phyloP scores from a whole-genome alignment of 768 basidiomycete genomes.

The Suillus paluster region DNA sequence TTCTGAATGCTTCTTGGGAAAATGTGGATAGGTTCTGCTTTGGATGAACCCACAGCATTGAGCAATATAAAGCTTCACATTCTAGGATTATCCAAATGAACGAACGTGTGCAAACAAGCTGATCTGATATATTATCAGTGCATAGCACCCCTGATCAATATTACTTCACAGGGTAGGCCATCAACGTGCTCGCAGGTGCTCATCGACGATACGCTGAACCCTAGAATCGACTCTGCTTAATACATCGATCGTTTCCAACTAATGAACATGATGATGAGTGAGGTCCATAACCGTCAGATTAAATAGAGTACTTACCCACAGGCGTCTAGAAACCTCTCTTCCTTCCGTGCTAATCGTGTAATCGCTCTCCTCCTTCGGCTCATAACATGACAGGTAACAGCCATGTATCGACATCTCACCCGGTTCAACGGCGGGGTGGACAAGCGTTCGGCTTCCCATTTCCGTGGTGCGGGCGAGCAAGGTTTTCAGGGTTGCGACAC shows the following conservation, averaged over 20 bases:
- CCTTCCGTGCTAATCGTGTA: slow-evolving; percentile 36
- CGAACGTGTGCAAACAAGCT: neutral
- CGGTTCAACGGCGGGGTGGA: slow-evolving; percentile 33
- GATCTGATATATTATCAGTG: neutral
- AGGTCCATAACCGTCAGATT: neutral
- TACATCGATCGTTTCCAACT: slow-evolving; percentile 22
- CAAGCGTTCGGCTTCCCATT: slow-evolving; percentile 37
- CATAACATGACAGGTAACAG: slow-evolving; percentile 32
- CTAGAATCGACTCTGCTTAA: slow-evolving; percentile 21
- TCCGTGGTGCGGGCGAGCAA: slow-evolving; percentile 32
- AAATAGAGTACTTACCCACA: slow-evolving; percentile 36
- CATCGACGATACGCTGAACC: slow-evolving; percentile 18
- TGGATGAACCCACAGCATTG: slow-evolving; percentile 1
- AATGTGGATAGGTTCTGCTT: neutral
- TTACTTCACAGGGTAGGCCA: neutral
- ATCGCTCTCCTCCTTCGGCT: slow-evolving; percentile 36
- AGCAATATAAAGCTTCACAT: neutral
- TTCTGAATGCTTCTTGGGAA: neutral
- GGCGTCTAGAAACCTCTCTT: slow-evolving; percentile 27
- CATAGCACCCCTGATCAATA: neutral
- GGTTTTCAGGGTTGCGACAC: slow-evolving; percentile 6
- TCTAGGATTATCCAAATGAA: neutral
- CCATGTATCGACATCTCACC: slow-evolving; percentile 21
- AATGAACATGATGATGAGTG: neutral
- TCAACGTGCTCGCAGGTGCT: neutral